Evolutionary conservation across 1,284 basidiomycete genomes (phyloP).

Genomic region (Afroboletus lepidellus): DNA sequence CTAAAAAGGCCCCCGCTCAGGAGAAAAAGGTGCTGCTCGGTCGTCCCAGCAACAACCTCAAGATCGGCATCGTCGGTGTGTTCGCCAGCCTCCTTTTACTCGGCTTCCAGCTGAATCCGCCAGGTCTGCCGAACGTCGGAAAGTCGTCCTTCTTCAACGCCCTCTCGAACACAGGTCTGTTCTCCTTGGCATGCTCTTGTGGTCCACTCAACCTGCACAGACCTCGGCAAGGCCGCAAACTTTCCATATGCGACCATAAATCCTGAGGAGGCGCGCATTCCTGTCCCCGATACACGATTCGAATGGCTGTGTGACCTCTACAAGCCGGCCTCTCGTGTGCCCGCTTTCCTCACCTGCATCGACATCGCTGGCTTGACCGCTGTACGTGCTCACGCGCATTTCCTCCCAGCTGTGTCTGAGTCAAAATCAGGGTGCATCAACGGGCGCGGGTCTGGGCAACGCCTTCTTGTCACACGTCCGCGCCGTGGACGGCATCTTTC

Average conservation of each 20-base stretch:
- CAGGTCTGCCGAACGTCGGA: slow-evolving; percentile 90
- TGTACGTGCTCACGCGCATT: slow-evolving; percentile 43
- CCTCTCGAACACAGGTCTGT: slow-evolving; percentile 83
- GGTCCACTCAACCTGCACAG: slow-evolving; percentile 38
- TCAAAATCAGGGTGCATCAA: slow-evolving; percentile 79
- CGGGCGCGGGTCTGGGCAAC: slow-evolving; percentile 97
- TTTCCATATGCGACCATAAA: slow-evolving; percentile 98
- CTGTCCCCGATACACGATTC: slow-evolving; percentile 95
- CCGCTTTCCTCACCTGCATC: slow-evolving; percentile 96
- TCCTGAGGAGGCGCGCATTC: slow-evolving; percentile 91
- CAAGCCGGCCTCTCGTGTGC: slow-evolving; percentile 87
- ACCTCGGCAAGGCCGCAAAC: slow-evolving; percentile 97
- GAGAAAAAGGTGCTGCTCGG: slow-evolving; percentile 89
- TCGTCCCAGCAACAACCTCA: slow-evolving; percentile 89
- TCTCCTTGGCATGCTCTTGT: background rate
- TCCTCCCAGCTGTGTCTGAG: slow-evolving; percentile 17
- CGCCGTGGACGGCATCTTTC: slow-evolving; percentile 99
- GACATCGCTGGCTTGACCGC: slow-evolving; percentile 98
- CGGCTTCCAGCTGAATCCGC: slow-evolving; percentile 14
- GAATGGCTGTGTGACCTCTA: slow-evolving; percentile 92
- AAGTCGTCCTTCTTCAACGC: slow-evolving; percentile 96
- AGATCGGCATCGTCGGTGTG: slow-evolving; percentile 96
- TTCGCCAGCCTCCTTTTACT: slow-evolving; percentile 16
- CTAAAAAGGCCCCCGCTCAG: slow-evolving; percentile 71
- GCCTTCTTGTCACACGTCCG: slow-evolving; percentile 97